Conservation (phyloP, 2,329 filamentous ascomycete genomes). For the Diaporthe batatas region DNA sequence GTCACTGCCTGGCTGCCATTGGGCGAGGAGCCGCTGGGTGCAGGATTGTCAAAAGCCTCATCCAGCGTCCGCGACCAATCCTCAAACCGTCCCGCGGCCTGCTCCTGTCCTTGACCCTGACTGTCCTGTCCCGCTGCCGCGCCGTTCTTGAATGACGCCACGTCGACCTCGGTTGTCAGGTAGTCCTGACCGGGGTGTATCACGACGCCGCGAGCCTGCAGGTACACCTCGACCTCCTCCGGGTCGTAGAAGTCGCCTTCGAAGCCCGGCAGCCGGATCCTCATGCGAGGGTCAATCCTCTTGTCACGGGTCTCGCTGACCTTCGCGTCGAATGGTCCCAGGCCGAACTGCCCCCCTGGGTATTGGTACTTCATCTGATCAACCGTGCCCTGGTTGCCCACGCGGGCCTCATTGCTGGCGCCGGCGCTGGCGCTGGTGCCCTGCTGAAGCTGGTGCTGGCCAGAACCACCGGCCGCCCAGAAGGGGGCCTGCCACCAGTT, state of each 20-base stretch:
- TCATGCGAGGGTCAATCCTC: conserved; percentile 61
- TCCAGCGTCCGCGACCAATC: conserved; percentile 24
- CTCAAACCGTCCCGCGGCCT: neutral
- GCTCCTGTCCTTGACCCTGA: neutral
- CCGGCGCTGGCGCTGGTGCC: neutral
- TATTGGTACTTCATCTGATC: conserved; percentile 47
- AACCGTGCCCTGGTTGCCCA: conserved; percentile 55
- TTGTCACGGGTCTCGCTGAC: conserved; percentile 58
- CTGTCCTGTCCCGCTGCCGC: neutral
- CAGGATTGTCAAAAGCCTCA: conserved; percentile 11
- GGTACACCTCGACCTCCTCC: conserved; percentile 81
- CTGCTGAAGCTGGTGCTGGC: conserved; percentile 35
- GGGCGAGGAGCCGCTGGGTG: neutral
- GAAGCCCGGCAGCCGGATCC: conserved; percentile 70
- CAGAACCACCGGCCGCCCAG: conserved; percentile 40
- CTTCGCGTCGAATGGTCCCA: conserved; percentile 62
- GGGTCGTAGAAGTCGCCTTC: conserved; percentile 83
- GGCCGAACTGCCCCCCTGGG: conserved; percentile 54
- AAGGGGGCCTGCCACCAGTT: conserved; percentile 41
- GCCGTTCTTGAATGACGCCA: conserved; percentile 54
- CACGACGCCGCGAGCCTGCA: conserved; percentile 72
- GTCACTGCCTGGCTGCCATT: neutral
- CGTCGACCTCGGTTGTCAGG: conserved; percentile 69
- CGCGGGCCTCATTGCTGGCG: conserved; percentile 35
- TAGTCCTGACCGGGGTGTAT: conserved; percentile 73